phyloP scores from a whole-genome alignment of 2,329 filamentous ascomycete species.

The Helminthosporium solani region DNA sequence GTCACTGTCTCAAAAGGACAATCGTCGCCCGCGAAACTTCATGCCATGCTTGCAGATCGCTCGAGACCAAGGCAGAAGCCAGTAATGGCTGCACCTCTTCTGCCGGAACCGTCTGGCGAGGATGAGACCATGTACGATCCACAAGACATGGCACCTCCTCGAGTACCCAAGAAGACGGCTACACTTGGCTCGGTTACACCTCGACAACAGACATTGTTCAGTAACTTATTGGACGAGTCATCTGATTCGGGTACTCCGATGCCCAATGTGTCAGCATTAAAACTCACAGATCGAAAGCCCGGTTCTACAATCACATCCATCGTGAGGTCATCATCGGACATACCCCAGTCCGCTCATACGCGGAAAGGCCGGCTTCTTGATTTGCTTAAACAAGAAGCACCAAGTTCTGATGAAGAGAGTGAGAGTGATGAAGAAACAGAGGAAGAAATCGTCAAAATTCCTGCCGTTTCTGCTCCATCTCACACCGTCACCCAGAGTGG shows the following conservation, averaged over 20 bases:
- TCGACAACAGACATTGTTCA: conserved; percentile 38
- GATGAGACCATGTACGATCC: conserved; percentile 43
- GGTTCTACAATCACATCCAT: conserved; percentile 22
- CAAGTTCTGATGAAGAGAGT: conserved; percentile 25
- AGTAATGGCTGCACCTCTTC: conserved; percentile 12
- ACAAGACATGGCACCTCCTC: conserved; percentile 23
- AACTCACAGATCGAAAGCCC: conserved; percentile 30
- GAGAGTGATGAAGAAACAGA: conserved; percentile 20
- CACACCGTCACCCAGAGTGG: background rate
- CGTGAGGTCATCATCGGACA: conserved; percentile 35
- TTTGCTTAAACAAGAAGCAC: conserved; percentile 29
- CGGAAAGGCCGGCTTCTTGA: conserved; percentile 35
- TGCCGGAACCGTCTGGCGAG: conserved; percentile 18
- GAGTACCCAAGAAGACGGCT: conserved; percentile 12
- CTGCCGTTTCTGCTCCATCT: background rate
- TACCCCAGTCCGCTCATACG: conserved; percentile 24
- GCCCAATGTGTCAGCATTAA: conserved; percentile 33
- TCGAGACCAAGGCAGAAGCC: conserved; percentile 18
- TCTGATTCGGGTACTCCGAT: conserved; percentile 29
- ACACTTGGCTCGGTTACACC: conserved; percentile 38
- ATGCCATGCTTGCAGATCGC: conserved; percentile 33
- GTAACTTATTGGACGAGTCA: conserved; percentile 32
- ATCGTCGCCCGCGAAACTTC: conserved; percentile 37
- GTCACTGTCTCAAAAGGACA: conserved; percentile 26
- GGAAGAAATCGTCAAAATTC: conserved; percentile 6